Conservation (phyloP, 2,329 filamentous ascomycete species). For the Helminthosporium solani region DNA sequence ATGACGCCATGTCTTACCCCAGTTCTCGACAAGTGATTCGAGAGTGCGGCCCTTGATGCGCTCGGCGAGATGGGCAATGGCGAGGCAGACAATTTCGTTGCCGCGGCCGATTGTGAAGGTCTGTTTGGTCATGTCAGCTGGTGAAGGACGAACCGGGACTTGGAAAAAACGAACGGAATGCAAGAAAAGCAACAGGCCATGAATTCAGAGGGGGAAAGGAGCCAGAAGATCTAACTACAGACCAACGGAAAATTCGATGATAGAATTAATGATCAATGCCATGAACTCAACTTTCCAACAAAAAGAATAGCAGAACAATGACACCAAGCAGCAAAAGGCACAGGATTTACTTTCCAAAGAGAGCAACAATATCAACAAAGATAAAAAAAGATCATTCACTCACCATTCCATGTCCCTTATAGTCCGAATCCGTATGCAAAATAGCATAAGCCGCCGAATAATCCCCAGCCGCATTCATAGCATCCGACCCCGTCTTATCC, state of each 20-base stretch:
- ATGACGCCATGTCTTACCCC: constrained; percentile 87
- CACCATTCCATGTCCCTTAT: constrained; percentile 78
- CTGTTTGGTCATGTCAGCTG: constrained; percentile 21
- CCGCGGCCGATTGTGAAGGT: constrained; percentile 85
- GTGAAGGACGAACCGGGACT: not conserved
- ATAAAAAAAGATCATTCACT: constrained; percentile 10
- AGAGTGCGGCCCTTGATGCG: constrained; percentile 75
- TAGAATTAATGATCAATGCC: too few relatives aligned
- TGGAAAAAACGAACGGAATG: not conserved
- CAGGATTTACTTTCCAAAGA: not conserved
- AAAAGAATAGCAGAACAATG: not conserved
- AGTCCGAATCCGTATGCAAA: constrained; percentile 72
- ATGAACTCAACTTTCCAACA: too few relatives aligned
- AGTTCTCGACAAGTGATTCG: constrained; percentile 73
- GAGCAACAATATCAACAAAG: not conserved
- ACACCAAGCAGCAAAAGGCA: not conserved
- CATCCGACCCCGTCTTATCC: constrained; percentile 94
- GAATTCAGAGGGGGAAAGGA: too few relatives aligned
- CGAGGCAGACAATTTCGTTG: constrained; percentile 87
- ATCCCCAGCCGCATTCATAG: constrained; percentile 92
- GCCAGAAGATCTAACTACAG: too few relatives aligned
- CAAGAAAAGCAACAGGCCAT: too few relatives aligned
- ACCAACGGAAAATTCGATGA: not conserved
- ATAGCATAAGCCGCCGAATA: constrained; percentile 96
- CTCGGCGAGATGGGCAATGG: constrained; percentile 75